phyloP scores from a whole-genome alignment of 805 yeast species.

The Suhomyces sp. region DNA sequence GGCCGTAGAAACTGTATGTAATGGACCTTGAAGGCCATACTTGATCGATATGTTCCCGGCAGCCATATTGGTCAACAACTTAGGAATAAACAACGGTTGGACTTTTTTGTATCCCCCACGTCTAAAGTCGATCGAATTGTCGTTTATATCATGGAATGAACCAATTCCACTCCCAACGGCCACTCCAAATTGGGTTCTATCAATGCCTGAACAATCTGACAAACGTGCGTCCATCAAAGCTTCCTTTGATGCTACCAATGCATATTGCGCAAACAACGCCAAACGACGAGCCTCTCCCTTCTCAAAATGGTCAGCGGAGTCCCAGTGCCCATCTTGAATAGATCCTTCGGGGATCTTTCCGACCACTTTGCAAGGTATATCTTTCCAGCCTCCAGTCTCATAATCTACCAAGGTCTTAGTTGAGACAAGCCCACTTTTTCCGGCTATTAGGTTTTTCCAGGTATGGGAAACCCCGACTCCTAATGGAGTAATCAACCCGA shows the following conservation, averaged over 20 bases:
- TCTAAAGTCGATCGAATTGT: constrained; percentile 54
- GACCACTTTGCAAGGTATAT: constrained; percentile 69
- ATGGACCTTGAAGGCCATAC: constrained; percentile 77
- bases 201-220: background rate
- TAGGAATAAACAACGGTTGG: constrained; percentile 86
- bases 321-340: constrained; percentile 49
- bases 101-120: constrained; percentile 63
- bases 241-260: constrained; percentile 70
- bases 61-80: constrained; percentile 86
- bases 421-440: constrained; percentile 59
- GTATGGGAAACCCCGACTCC: constrained; percentile 63
- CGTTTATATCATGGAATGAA: constrained; percentile 70
- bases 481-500: constrained; percentile 83
- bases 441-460: constrained; percentile 54
- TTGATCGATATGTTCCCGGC: constrained; percentile 86
- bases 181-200: constrained; percentile 55
- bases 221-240: constrained; percentile 68
- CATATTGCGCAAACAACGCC: constrained; percentile 76
- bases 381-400: constrained; percentile 45
- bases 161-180: constrained; percentile 96
- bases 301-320: constrained; percentile 47
- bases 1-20: constrained; percentile 88
- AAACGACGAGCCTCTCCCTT: constrained; percentile 56
- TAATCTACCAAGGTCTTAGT: constrained; percentile 43
- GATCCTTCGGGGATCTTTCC: constrained; percentile 67